Conservation (phyloP, 148 eudicot genomes). For the Fallopia convolvulus region DNA sequence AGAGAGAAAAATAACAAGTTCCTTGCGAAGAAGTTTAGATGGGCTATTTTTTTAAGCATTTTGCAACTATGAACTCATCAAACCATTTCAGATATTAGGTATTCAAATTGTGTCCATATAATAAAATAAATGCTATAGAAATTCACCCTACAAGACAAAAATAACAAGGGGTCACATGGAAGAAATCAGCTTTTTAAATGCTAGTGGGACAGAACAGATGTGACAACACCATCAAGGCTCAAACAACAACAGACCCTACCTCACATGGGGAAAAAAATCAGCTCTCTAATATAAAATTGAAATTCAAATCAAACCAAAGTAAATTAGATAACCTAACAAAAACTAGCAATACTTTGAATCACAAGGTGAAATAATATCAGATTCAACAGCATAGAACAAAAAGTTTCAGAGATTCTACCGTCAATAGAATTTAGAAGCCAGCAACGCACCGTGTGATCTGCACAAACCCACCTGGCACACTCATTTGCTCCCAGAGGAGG, state of each 20-base stretch:
- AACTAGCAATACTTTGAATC: background rate
- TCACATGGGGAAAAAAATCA: background rate
- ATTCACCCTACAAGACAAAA: background rate
- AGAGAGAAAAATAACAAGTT: no score
- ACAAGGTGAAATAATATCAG: background rate
- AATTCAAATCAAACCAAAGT: background rate
- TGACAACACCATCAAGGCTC: background rate
- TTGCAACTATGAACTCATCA: background rate
- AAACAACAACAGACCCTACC: background rate
- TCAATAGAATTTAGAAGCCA: no score
- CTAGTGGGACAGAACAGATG: background rate
- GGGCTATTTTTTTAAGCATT: background rate
- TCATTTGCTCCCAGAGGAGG: no score
- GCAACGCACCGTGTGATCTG: no score
- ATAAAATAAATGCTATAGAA: background rate
- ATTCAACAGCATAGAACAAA: no score
- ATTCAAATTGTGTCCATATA: background rate
- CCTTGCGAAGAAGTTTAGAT: no score
- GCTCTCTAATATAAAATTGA: background rate
- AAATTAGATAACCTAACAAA: background rate
- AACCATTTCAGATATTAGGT: background rate
- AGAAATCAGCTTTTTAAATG: background rate
- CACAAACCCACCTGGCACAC: no score
- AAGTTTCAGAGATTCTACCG: no score
- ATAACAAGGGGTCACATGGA: background rate